Conservation (phyloP, 2,329 filamentous ascomycete species). For the Rutstroemia sp. region DNA sequence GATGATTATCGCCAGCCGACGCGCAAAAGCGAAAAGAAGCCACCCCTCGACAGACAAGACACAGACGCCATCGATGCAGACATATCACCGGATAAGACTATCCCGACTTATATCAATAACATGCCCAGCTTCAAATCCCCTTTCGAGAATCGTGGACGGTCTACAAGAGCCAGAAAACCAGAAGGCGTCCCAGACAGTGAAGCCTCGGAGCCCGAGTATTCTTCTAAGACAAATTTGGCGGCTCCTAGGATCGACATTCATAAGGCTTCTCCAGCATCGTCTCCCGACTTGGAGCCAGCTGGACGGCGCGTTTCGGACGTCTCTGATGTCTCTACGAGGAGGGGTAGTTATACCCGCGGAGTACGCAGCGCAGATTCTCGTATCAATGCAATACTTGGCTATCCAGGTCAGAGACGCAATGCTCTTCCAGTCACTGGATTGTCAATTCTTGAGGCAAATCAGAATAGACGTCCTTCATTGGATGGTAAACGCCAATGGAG, state of each 20-base stretch:
- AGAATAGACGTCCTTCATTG: constrained; percentile 17
- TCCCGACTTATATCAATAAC: constrained; percentile 18
- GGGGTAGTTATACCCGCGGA: constrained; percentile 18
- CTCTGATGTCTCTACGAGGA: constrained; percentile 23
- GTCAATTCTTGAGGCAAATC: constrained; percentile 31
- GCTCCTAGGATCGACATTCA: constrained; percentile 42
- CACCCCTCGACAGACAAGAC: constrained; percentile 13
- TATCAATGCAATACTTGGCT: constrained; percentile 29
- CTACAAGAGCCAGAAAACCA: constrained; percentile 21
- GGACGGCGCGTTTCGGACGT: constrained; percentile 20
- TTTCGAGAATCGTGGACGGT: constrained; percentile 32
- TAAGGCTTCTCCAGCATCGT: constrained; percentile 29
- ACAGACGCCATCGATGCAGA: not conserved
- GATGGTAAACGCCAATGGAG: constrained; percentile 41
- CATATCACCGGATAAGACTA: constrained; percentile 12
- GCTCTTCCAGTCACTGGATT: constrained; percentile 39
- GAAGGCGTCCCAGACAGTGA: constrained; percentile 18
- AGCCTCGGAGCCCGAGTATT: constrained; percentile 32
- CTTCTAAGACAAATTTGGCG: constrained; percentile 38
- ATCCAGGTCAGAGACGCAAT: constrained; percentile 29
- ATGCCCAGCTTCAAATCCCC: constrained; percentile 45
- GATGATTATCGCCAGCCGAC: constrained; percentile 35
- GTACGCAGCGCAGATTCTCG: constrained; percentile 25
- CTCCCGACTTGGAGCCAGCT: constrained; percentile 13
- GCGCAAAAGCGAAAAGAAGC: constrained; percentile 32